Base-by-base conservation (phyloP, 225 moss, liverwort and hornwort genomes). In the Neckera pumila region DNA sequence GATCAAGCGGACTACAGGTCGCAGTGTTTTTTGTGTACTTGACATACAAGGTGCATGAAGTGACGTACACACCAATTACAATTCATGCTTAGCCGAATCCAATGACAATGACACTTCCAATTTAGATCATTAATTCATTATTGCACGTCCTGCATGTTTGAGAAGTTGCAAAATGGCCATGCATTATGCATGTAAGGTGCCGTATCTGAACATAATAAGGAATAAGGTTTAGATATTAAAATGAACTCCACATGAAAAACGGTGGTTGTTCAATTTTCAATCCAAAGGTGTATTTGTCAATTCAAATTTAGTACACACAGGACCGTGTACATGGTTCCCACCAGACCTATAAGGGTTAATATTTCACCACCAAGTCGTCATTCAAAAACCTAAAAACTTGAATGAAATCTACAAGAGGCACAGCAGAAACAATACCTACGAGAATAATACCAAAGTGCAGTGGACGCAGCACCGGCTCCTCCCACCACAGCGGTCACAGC, bases 381-480 rank as follows among this genome's bases (percentile, higher is more conserved):
- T 72, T 86, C 85, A 60, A 62, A 89, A 69, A 14, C 63, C 83
- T 78, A n/a, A 54, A 20, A 87, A 53, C 21, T 61, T 40, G 27
- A 47, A 78, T 56, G 64, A 85, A 40, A 85, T 51, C 23, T 70
- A 40, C 58, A 87, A 76, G 59, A 66, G 23, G 43, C 25, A 78
- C 49, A 18, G 38, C 51, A 23, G 77, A 85, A 36, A 89, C 28
- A 64, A 47, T 85, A 97, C 97, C 97, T 97, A 85, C 97, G 96
- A 89, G 97, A 98, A 88, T 94, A 98, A 91, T 96, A 98, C 97
- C 97, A 98, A 83, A 98, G 95, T 56, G 96, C 93, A 91, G 92
- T 79, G 79, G 97, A 98, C 79, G 97, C 97, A 84, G 95, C 95
- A 87, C 95, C 96, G 49, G 96, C 96, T 89, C 97, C 97, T 91